A percentile compares a stretch with the other conserved stretches of the same genome.
phyloP scores from a whole-genome alignment of 73 alveolate genomes.

The Durusdinium trenchii region DNA sequence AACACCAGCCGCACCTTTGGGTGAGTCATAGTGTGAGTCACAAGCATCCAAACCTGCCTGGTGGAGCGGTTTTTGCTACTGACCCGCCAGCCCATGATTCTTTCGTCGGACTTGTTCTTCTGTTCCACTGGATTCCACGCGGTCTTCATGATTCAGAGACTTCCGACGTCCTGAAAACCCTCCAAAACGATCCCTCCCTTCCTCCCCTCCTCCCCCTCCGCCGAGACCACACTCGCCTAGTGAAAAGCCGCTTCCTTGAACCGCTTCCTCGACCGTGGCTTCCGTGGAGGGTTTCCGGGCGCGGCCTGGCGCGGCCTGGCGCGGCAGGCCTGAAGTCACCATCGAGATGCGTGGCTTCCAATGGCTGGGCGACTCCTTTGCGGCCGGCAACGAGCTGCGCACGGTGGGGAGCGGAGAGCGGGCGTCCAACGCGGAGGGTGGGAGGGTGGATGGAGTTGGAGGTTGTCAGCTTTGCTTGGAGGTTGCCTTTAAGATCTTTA shows the following conservation, averaged over 20 bases:
- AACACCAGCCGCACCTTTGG: not conserved
- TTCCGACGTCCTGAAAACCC: no score
- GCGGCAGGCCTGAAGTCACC: slow-evolving; percentile 82
- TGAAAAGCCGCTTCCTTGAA: not conserved
- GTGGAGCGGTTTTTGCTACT: no score
- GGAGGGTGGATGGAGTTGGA: not conserved
- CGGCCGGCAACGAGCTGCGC: slow-evolving; percentile 71
- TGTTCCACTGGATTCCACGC: no score
- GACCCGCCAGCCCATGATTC: no score
- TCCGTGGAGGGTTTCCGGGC: not conserved
- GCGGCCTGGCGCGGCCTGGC: not conserved
- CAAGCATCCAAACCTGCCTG: no score
- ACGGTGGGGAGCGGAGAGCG: not conserved
- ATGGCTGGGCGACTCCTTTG: slow-evolving; percentile 87
- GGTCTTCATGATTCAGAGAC: no score
- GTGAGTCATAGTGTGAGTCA: not conserved
- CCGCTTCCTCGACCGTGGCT: not conserved
- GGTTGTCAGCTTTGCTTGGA: not conserved
- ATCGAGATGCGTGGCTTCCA: slow-evolving; percentile 90
- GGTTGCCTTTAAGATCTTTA: not conserved
- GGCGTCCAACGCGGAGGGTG: not conserved
- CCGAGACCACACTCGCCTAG: no score
- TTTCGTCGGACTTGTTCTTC: no score
- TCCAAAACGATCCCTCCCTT: no score
- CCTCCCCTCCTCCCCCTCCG: no score